Evolutionary conservation across 2,329 filamentous ascomycete species (phyloP).

Genomic region (Aschersonia sp.): DNA sequence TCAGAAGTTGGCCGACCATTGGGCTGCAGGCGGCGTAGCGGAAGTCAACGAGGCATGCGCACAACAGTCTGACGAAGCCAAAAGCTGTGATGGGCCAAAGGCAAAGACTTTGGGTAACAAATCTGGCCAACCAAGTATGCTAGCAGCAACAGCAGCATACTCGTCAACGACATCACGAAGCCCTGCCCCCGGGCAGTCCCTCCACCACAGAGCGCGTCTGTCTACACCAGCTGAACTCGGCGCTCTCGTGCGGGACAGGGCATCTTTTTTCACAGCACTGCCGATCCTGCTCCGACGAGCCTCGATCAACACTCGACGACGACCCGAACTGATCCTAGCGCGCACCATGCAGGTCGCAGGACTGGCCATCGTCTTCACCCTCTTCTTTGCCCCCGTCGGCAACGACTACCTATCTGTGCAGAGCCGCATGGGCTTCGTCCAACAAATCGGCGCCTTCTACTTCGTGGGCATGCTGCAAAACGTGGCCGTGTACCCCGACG

Average conservation of each 20-base stretch:
- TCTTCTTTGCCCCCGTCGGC: conserved; percentile 60
- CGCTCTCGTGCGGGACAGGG: conserved; percentile 47
- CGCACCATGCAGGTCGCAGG: conserved; percentile 54
- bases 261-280: conserved; percentile 47
- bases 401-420: conserved; percentile 58
- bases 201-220: conserved; percentile 29
- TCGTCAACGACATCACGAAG: conserved; percentile 16
- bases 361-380: conserved; percentile 44
- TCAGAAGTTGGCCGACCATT: conserved; percentile 42
- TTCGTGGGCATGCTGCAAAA: conserved; percentile 72
- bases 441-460: conserved; percentile 58
- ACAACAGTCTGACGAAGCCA: background rate
- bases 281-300: conserved; percentile 55
- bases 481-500: conserved; percentile 57
- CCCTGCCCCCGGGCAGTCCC: background rate
- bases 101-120: too few species aligned
- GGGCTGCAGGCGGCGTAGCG: conserved; percentile 25
- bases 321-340: conserved; percentile 48
- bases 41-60: conserved; percentile 14
- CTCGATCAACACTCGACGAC: conserved; percentile 53
- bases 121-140: too few species aligned
- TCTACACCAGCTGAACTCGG: conserved; percentile 60
- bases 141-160: too few species aligned
- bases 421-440: conserved; percentile 58
- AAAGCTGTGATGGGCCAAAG: background rate